Base-by-base conservation (phyloP, 164 flowering plant species). In the Kalanchoe fedtschenkoi region DNA sequence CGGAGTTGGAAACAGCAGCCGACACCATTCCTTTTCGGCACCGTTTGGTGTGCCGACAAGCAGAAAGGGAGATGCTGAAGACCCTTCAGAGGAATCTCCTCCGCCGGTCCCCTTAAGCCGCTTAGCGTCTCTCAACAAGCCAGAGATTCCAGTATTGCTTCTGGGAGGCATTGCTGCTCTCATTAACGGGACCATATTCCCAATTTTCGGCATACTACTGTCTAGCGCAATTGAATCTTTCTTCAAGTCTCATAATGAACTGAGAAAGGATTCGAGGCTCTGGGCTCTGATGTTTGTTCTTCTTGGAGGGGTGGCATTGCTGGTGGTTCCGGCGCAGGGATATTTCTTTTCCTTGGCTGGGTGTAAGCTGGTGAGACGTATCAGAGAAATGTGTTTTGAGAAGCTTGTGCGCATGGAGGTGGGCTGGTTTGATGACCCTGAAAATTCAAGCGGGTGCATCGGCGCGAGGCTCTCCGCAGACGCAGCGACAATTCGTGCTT, bases 391-490 rank as follows among this genome's bases (percentile, higher is more conserved):
- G 72, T 82, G 85, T 51, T 84, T 84, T 65, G 79, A 80, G 74
- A 84, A 78, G 62, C 78, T 80, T 66, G 76, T 82, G 38, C 67
- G 66, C 63, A 80, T 82, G 84, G 86, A 84, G 64, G 72, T 82
- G 21, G 74, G 84, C 28, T 84, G 89, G 89, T 84, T 84, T 32
- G 89, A 84, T 33, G 65, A 78, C 37, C 72, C 79, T n/a, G 75
- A 71, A 41, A 60, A 83, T 64, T 79, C 88, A 6, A 81, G 86
- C 56, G 88, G 88, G 8, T 71, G 74, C 6, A 76, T 83, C 33
- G 85, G 88, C 47, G 79, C 83, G 6, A 76, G 83, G 66, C 82
- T 83, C 14, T 81, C 85, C 10, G 77, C 78, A 43, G 81, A 81
- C 71, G 85, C 83, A 54, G 82, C 83, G 17, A 37, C 73, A 0